Evolutionary conservation across 768 basidiomycete genomes (phyloP).

Genomic region (Mycena albidolilacea): DNA sequence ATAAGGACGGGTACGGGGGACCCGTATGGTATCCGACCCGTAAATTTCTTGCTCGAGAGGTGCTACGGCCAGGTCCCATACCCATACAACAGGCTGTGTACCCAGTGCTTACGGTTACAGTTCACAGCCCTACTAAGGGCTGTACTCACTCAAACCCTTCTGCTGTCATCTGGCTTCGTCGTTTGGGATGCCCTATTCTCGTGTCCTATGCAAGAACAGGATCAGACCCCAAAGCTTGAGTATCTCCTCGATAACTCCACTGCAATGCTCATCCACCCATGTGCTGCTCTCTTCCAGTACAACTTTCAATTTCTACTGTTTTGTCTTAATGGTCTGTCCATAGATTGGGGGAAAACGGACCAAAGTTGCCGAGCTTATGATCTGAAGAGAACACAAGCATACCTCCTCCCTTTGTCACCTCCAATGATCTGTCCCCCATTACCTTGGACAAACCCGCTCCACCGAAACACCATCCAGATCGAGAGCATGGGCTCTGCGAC

Average conservation of each 20-base stretch:
- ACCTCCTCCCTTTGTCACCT: no score
- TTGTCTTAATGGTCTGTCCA: constrained; percentile 24
- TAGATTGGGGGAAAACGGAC: constrained; percentile 68
- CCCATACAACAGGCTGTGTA: no score
- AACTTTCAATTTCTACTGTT: constrained; percentile 33
- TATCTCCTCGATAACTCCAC: constrained; percentile 79
- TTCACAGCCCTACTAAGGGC: no score
- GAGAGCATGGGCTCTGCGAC: no score
- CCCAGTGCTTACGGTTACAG: no score
- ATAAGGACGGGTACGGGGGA: no score
- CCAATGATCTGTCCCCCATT: no score
- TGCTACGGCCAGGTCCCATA: no score
- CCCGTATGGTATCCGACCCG: no score
- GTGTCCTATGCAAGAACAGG: constrained; percentile 67
- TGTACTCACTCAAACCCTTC: constrained; percentile 80
- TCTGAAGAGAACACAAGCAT: constrained; percentile 55
- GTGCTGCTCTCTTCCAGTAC: constrained; percentile 69
- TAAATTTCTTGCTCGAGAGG: no score
- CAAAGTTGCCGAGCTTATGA: constrained; percentile 68
- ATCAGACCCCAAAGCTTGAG: constrained; percentile 74
- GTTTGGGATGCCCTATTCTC: constrained; percentile 84
- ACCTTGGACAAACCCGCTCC: no score
- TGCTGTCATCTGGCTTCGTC: constrained; percentile 68
- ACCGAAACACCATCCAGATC: no score
- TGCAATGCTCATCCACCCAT: constrained; percentile 75